Evolutionary conservation across 192 early-diverging fungal species (phyloP).

Genomic region (Mortierella hygrophila): DNA sequence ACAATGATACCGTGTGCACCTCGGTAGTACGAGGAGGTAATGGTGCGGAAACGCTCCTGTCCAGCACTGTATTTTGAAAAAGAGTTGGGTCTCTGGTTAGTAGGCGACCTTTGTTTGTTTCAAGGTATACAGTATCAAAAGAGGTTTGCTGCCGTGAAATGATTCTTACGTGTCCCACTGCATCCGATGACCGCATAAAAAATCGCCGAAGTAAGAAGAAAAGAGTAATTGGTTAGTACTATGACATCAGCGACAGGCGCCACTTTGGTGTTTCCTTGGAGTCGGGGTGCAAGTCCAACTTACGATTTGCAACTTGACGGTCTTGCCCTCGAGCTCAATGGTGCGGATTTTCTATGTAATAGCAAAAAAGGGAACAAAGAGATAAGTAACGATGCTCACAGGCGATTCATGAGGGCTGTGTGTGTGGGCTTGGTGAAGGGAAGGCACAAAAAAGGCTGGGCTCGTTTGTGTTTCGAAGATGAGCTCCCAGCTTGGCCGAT

Average conservation of each 20-base stretch:
- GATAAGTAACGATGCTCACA: neutral
- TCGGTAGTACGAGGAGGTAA: constrained; percentile 97
- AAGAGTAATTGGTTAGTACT: neutral
- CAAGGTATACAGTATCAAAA: neutral
- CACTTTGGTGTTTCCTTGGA: neutral
- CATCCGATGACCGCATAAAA: constrained; percentile 1
- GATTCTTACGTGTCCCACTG: constrained; percentile 36
- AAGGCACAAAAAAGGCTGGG: neutral
- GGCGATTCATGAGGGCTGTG: neutral
- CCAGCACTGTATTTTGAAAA: constrained; percentile 86
- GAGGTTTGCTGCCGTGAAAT: neutral
- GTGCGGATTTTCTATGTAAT: constrained; percentile 93
- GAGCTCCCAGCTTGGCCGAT: neutral
- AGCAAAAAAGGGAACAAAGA: neutral
- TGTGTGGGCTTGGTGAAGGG: neutral
- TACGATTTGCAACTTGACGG: constrained; percentile 97
- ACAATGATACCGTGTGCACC: constrained; percentile 99
- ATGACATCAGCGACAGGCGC: neutral
- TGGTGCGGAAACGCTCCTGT: constrained; percentile 99
- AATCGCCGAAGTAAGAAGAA: neutral
- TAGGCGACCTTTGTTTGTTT: no score
- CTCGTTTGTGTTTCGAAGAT: neutral
- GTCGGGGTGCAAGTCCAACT: constrained; percentile 16
- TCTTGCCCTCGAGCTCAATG: constrained; percentile 98
- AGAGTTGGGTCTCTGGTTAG: constrained; percentile 40